Evolutionary conservation across 306 rosid genomes (phyloP).

Genomic region (Prunus fruticosa): DNA sequence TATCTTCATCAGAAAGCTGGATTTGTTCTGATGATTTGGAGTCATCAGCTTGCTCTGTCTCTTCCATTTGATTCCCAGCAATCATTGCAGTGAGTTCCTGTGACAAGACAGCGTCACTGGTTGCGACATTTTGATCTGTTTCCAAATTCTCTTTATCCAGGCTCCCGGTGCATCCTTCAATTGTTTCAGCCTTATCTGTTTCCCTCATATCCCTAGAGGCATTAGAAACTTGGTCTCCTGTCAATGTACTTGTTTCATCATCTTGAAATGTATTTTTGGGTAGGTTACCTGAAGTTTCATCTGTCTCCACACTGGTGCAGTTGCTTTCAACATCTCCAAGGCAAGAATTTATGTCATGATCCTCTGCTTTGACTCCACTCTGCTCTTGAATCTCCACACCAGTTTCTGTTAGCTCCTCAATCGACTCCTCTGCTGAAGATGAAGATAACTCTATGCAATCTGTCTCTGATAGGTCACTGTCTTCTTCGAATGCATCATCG

Average conservation of each 20-base stretch:
- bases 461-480: constrained; percentile 22
- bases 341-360: constrained; percentile 13
- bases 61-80: constrained; percentile 9
- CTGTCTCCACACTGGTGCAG: constrained; percentile 7
- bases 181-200: constrained; percentile 6
- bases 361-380: constrained; percentile 16
- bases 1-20: constrained; percentile 2
- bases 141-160: constrained; percentile 8
- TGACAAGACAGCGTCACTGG: constrained; percentile 1
- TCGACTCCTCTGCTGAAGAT: constrained; percentile 15
- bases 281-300: constrained; percentile 18
- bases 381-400: constrained; percentile 1
- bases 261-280: constrained; percentile 17
- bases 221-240: neutral
- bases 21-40: neutral
- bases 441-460: neutral
- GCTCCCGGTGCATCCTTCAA: constrained; percentile 11
- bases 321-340: constrained; percentile 16
- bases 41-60: constrained; percentile 11
- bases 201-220: neutral
- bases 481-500: constrained; percentile 32
- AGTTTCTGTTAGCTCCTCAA: constrained; percentile 14
- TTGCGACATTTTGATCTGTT: neutral
- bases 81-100: neutral
- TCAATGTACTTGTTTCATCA: neutral